phyloP scores from a whole-genome alignment of 345 rosid species.

The Anastatica hierochuntica region DNA sequence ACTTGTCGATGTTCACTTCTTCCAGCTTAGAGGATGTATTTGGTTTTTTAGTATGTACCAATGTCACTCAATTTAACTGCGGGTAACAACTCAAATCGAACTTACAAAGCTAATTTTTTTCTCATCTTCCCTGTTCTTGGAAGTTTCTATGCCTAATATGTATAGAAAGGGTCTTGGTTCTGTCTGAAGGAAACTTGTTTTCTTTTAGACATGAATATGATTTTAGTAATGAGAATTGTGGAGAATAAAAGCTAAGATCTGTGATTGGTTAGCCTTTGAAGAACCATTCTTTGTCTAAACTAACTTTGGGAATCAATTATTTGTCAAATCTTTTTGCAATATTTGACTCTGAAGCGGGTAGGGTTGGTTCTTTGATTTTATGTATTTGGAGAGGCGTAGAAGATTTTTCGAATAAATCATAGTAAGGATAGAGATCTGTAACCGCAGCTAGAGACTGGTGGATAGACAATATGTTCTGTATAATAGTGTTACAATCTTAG shows the following conservation, averaged over 20 bases:
- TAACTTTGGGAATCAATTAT: too few relatives aligned
- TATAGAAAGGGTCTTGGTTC: conserved; percentile 2
- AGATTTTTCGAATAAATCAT: conserved; percentile 14
- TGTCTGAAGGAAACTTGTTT: background rate
- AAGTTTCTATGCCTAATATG: conserved; percentile 6
- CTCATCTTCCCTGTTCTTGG: background rate
- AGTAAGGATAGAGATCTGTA: conserved; percentile 12
- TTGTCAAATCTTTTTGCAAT: too few relatives aligned
- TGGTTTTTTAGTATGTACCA: conserved; percentile 14
- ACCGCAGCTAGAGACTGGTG: conserved; percentile 5
- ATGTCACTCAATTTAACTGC: conserved; percentile 7
- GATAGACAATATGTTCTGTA: conserved; percentile 18
- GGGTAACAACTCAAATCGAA: conserved; percentile 12
- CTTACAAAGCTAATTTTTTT: background rate
- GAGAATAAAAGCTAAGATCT: background rate
- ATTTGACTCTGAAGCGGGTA: conserved; percentile 2
- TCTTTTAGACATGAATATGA: background rate
- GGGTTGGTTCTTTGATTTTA: conserved; percentile 13
- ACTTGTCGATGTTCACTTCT: conserved; percentile 93
- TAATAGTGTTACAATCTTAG: conserved; percentile 17
- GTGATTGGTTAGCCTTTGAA: too few relatives aligned
- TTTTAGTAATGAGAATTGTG: background rate
- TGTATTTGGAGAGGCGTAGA: conserved; percentile 17
- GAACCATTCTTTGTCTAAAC: too few relatives aligned
- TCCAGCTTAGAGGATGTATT: conserved; percentile 39